These are phyloP conservation scores for Penicillium crustosum DNA, from an alignment of 2,329 filamentous ascomycete species.

Conservation along the genomic window DNA sequence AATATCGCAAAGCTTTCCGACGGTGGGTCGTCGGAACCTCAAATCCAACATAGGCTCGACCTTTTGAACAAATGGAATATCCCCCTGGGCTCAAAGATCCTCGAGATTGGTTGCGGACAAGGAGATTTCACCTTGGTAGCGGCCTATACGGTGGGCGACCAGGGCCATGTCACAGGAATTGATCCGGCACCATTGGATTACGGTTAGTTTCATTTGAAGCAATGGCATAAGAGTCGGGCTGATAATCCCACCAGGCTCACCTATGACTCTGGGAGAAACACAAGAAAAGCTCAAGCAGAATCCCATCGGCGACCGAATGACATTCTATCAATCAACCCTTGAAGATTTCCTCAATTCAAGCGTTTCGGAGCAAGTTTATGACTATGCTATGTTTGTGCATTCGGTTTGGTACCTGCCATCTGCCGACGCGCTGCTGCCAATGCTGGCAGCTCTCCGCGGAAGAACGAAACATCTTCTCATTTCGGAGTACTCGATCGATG, in stretches of 20 bases:
- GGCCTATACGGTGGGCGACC: background rate
- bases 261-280: background rate
- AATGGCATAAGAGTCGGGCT: background rate
- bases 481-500: background rate
- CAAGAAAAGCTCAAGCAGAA: background rate
- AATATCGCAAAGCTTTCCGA: background rate
- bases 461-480: background rate
- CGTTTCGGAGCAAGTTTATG: background rate
- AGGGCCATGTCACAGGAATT: background rate
- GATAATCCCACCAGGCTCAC: background rate
- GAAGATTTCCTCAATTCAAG: background rate
- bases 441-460: background rate
- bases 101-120: background rate
- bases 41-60: background rate
- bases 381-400: background rate
- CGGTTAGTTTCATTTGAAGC: background rate
- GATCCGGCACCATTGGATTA: background rate
- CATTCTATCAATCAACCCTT: background rate
- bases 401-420: background rate
- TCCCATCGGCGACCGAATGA: background rate
- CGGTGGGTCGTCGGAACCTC: background rate
- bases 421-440: background rate
- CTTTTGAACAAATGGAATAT: background rate
- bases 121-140: background rate
- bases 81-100: background rate